phyloP scores from a whole-genome alignment of 192 early-diverging fungal species.

The Coemansia sp. region DNA sequence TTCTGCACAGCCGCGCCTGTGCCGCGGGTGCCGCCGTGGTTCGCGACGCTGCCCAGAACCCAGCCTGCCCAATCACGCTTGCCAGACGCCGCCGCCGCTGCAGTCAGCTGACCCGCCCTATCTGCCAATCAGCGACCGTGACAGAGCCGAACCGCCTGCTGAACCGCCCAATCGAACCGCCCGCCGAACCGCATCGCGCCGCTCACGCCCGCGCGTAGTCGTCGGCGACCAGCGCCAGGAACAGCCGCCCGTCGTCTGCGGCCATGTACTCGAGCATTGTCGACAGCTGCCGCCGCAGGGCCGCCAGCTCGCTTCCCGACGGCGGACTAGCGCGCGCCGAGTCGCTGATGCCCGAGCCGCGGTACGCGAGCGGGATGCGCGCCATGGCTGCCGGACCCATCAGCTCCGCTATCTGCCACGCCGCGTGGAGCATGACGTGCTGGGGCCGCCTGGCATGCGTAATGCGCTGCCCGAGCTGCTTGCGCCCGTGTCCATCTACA shows the following conservation, averaged over 20 bases:
- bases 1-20: neutral
- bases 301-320: slow-evolving; percentile 9
- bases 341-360: slow-evolving; percentile 8
- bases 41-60: neutral
- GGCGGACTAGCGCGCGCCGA: slow-evolving; percentile 12
- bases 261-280: slow-evolving; percentile 50
- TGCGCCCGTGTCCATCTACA: slow-evolving; percentile 1
- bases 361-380: slow-evolving; percentile 6
- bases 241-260: slow-evolving; percentile 33
- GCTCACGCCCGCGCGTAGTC: slow-evolving; percentile 12
- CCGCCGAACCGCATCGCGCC: neutral
- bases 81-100: neutral
- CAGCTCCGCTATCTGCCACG: slow-evolving; percentile 36
- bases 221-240: slow-evolving; percentile 29
- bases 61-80: slow-evolving; percentile 1
- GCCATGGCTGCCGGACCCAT: slow-evolving; percentile 16
- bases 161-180: neutral
- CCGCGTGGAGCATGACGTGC: slow-evolving; percentile 36
- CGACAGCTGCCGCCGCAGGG: slow-evolving; percentile 38
- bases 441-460: slow-evolving; percentile 38
- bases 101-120: neutral
- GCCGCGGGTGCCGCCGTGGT: neutral
- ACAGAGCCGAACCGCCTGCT: too few relatives aligned
- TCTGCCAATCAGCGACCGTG: too few relatives aligned
- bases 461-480: slow-evolving; percentile 52